A percentile compares a stretch with the other conserved stretches of the same genome.
Conservation (phyloP, 257 asterid genomes). For the Hygrophila difformis region DNA sequence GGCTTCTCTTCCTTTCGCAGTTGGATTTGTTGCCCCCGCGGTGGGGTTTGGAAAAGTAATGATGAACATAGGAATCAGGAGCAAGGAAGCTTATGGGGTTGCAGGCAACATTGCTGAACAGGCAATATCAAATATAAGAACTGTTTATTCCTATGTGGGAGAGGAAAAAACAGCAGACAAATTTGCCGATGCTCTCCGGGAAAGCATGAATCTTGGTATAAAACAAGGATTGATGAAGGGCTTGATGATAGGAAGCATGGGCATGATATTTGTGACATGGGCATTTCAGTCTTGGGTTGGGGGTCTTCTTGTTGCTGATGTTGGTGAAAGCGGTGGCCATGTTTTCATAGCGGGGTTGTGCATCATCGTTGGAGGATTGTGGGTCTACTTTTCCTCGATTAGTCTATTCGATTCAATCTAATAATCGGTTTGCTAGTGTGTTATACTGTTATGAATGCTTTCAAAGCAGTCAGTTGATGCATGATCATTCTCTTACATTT, state of each 20-base stretch:
- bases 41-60: constrained; percentile 31
- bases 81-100: constrained; percentile 29
- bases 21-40: constrained; percentile 22
- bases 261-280: constrained; percentile 35
- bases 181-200: constrained; percentile 24
- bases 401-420: too few relatives aligned
- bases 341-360: constrained; percentile 28
- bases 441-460: too few relatives aligned
- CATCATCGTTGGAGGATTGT: constrained; percentile 39
- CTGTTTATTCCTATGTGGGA: constrained; percentile 34
- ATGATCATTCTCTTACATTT: too few relatives aligned
- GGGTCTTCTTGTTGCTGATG: constrained; percentile 28
- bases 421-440: too few relatives aligned
- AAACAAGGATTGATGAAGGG: constrained; percentile 44
- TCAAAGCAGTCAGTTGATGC: too few relatives aligned
- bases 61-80: constrained; percentile 20
- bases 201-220: constrained; percentile 28
- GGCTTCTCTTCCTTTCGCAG: constrained; percentile 31
- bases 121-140: constrained; percentile 36
- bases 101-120: constrained; percentile 37
- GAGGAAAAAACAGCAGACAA: constrained; percentile 27
- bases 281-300: constrained; percentile 37
- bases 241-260: constrained; percentile 41
- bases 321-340: constrained; percentile 37
- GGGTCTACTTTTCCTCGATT: constrained; percentile 1